Base-by-base conservation (phyloP, 768 basidiomycete species). In the Auricularia cornea region DNA sequence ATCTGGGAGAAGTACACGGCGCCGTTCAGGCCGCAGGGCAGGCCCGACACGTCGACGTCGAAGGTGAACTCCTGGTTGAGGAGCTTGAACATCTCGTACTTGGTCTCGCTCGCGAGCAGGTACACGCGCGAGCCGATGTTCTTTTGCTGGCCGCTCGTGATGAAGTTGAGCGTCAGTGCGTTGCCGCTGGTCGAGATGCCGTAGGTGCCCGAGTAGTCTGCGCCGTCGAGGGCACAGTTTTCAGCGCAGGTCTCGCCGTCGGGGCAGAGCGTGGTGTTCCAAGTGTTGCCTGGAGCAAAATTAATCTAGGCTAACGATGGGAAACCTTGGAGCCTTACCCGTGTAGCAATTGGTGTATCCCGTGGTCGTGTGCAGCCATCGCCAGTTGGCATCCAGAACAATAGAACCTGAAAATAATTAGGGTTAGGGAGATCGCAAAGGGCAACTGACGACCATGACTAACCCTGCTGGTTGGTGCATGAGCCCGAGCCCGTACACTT, bases 1-100 rank as follows among this genome's bases (percentile, higher is more conserved):
- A 85, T 85, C 72, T 81, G 78, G 60, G 77, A 73, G 73, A 85
- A 83, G 77, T 85, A 85, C 63, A 85, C 73, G 12, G 84, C 84
- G 66, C 81, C 84, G 71, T 86, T 86, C 68, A 86, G 77, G 64
- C 83, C 83, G 67, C 83, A 84, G 8, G 80, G 79, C 59, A 84
- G 79, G 64, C 81, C 74, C 64, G 82, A 82, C 61, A 84, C 76
- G 70, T 84, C 83, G 71, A 84, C 82, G 73, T 83, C 82, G 73
- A 84, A 83, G 31, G 80, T 77, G 74, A 84, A 83, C 73, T 84
- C 83, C 68, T 80, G 77, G 74, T 84, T 83, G 66, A 76, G 69
- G 70, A 81, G 74, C 70, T 82, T 78, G 79, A 84, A 83, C 67
- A 73, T 66, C 71, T 78, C 64, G 74, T 84, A 84, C 59, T 70